These are phyloP conservation scores for Globisporangium canariense DNA, from an alignment of 352 stramenopile species.

Conservation along the genomic window DNA sequence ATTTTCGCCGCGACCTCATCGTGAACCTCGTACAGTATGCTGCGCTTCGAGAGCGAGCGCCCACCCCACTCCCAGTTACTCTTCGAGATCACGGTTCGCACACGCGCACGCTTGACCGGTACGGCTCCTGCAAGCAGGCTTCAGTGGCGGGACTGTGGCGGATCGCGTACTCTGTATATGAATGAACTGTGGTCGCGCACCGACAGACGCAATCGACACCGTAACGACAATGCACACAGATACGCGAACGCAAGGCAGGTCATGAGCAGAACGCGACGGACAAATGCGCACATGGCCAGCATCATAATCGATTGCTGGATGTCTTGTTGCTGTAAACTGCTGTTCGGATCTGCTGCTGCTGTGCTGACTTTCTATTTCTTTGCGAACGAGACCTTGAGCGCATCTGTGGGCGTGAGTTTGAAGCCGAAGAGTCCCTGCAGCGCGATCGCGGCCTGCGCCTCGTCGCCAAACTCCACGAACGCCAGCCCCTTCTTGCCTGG, in stretches of 20 bases:
- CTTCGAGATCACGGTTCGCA: no score
- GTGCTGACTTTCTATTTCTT: slow-evolving; percentile 56
- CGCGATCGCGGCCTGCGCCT: slow-evolving; percentile 76
- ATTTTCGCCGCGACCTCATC: no score
- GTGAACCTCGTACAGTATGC: no score
- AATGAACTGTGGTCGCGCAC: no score
- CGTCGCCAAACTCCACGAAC: slow-evolving; percentile 95
- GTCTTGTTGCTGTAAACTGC: not conserved
- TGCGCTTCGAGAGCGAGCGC: no score
- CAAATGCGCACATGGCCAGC: not conserved
- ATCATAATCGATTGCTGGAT: not conserved
- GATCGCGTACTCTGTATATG: no score
- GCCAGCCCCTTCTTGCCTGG: slow-evolving; percentile 91
- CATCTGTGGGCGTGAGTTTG: slow-evolving; percentile 81
- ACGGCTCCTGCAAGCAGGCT: no score
- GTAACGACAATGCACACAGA: not conserved
- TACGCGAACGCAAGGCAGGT: not conserved
- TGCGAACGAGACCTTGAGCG: slow-evolving; percentile 81
- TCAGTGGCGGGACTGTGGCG: no score
- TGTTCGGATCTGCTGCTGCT: not conserved
- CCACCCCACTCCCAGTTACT: no score
- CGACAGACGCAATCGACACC: no score
- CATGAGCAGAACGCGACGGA: not conserved
- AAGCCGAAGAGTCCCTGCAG: slow-evolving; percentile 80
- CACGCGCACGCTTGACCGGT: no score